Conservation (phyloP, 1,284 basidiomycete species). For the Schizophyllum commune region DNA sequence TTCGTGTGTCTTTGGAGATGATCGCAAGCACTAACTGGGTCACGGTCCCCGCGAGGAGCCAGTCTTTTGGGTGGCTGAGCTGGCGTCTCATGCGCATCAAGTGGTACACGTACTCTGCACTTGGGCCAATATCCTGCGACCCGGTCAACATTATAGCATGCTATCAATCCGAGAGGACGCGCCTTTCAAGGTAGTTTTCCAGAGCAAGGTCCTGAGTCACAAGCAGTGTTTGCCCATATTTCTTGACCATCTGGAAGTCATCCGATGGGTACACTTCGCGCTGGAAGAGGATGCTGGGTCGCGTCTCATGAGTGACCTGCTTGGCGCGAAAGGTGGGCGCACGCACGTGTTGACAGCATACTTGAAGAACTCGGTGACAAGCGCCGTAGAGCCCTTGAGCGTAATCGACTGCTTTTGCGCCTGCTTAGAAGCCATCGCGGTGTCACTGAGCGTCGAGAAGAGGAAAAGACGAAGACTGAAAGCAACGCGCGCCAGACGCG, state of each 20-base stretch:
- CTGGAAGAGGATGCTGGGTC: slow-evolving; percentile 86
- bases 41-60: slow-evolving; percentile 87
- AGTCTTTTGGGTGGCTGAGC: slow-evolving; percentile 44
- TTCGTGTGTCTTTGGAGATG: slow-evolving; percentile 88
- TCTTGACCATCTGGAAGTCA: slow-evolving; percentile 99
- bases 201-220: slow-evolving; percentile 90
- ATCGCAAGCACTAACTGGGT: slow-evolving; percentile 94
- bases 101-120: slow-evolving; percentile 64
- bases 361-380: slow-evolving; percentile 99
- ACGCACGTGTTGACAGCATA: slow-evolving; percentile 91
- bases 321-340: slow-evolving; percentile 2
- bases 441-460: not conserved
- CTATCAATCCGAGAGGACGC: slow-evolving; percentile 12
- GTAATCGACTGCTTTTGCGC: slow-evolving; percentile 76
- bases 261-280: slow-evolving; percentile 95
- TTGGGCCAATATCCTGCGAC: slow-evolving; percentile 75
- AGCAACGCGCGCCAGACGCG: not conserved
- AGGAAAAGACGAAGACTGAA: not conserved
- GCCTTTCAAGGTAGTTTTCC: slow-evolving; percentile 87
- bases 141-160: not conserved
- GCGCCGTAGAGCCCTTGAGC: slow-evolving; percentile 88
- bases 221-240: slow-evolving; percentile 94
- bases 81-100: slow-evolving; percentile 3
- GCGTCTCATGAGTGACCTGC: slow-evolving; percentile 8
- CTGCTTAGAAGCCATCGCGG: slow-evolving; percentile 46